A percentile compares a stretch with the other conserved stretches of the same genome.
These are phyloP conservation scores for Aspergillus terreus DNA, from an alignment of 2,329 filamentous ascomycete species.

Conservation along the genomic window DNA sequence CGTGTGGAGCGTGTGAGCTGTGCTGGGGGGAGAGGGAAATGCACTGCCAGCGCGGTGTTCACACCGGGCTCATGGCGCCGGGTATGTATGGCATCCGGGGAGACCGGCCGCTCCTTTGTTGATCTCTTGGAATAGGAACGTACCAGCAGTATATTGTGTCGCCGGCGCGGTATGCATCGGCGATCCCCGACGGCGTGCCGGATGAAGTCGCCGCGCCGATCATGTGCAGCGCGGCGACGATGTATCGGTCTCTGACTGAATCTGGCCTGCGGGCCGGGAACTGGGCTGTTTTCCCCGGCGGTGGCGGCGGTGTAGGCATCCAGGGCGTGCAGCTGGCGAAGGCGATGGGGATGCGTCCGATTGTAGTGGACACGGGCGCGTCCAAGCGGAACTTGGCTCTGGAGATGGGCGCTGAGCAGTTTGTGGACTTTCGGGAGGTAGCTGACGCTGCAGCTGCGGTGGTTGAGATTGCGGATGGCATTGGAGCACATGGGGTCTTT, in stretches of 20 bases:
- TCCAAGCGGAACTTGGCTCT: conserved; percentile 45
- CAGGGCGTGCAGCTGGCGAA: conserved; percentile 54
- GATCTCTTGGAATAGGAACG: conserved; percentile 34
- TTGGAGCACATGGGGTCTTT: conserved; percentile 47
- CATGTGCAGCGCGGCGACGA: conserved; percentile 58
- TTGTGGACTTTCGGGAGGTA: conserved; percentile 52
- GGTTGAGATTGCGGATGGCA: conserved; percentile 43
- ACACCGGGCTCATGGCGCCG: conserved; percentile 42
- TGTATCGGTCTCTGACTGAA: conserved; percentile 55
- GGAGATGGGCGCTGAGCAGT: conserved; percentile 52
- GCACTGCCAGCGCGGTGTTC: conserved; percentile 33
- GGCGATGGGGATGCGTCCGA: conserved; percentile 55
- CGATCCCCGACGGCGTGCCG: conserved; percentile 53
- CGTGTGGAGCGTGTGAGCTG: conserved; percentile 48
- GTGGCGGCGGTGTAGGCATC: conserved; percentile 55
- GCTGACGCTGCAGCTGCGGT: conserved; percentile 38
- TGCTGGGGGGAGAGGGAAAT: conserved; percentile 54
- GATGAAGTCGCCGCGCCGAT: conserved; percentile 57
- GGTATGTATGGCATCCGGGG: conserved; percentile 19
- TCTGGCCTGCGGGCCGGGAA: conserved; percentile 49
- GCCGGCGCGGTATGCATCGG: conserved; percentile 52
- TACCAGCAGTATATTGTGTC: conserved; percentile 59
- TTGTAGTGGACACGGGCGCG: conserved; percentile 53
- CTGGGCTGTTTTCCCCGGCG: conserved; percentile 43
- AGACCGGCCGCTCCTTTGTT: not conserved